Base-by-base conservation (phyloP, 1,284 basidiomycete species). In the Earliella scabrosa region DNA sequence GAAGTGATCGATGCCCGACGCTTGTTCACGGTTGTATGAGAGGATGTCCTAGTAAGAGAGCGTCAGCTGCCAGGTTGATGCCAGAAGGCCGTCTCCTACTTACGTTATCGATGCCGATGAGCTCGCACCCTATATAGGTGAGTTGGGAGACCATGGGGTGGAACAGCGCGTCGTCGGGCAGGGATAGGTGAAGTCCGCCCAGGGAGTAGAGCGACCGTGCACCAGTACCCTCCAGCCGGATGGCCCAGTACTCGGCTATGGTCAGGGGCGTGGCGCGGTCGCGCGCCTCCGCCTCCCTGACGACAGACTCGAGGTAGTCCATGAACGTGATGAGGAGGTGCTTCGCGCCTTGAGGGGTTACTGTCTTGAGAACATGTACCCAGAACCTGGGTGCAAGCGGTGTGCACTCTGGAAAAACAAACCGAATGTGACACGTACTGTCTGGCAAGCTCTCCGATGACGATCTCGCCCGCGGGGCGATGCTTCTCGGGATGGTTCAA, bases 11-110 rank as follows among this genome's bases (percentile, higher is more conserved):
- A 67, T 68, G 2, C 69, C 71, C 13, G 68, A 65, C 7, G 71
- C 63, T 53, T 75, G 73, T 45, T 76, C 75, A 26, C 66, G 63
- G 46, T 73, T 73, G 63, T 70, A 77, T 1, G 75, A 76, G 55
- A 66, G 67, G 0, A 76, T 61, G 51, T 76, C 44, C 44, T 45
- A 3, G 26, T 14, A 4, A 26, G 13, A 44, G 4, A 2, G 20
- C 9, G 23, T 44, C 23, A 2, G 6, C 3, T 44, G 2, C 7
- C 14, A 16, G 23, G 29, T 31, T 7, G 29, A 31, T 31, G 29
- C 13, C 7, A 6, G 7, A 31, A 6, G 29, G 6, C 3, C 4
- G 16, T n/a, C 2, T 7, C 9, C 13, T 29, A 29, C 41, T 44
- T 14, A 29, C 41, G 24, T 44, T 44, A 24, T 29, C 41, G 8